phyloP scores from a whole-genome alignment of 306 rosid genomes.

The Vigna radiata region DNA sequence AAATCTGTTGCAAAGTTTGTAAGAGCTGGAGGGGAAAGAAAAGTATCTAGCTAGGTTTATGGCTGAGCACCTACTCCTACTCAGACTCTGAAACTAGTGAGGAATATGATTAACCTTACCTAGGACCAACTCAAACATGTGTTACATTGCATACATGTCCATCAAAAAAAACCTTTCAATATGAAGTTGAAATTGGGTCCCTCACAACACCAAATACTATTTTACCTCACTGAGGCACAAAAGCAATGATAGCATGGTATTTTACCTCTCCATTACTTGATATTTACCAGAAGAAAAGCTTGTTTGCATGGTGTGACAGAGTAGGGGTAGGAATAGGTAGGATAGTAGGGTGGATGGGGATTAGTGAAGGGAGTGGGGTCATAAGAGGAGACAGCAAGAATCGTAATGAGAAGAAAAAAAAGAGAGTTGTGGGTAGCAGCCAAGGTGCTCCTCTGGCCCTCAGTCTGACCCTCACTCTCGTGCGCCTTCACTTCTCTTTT shows the following conservation, averaged over 20 bases:
- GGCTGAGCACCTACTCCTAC: neutral
- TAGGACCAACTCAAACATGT: constrained; percentile 15
- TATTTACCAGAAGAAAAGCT: too few relatives aligned
- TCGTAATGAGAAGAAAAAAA: constrained; percentile 49
- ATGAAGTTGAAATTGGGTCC: neutral
- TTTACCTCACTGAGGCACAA: neutral
- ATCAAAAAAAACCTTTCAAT: neutral
- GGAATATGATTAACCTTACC: constrained; percentile 34
- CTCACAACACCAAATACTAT: neutral
- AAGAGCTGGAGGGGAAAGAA: neutral
- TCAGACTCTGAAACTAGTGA: neutral
- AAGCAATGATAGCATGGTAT: too few relatives aligned
- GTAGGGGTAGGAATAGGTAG: too few relatives aligned
- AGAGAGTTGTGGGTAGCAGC: constrained; percentile 49
- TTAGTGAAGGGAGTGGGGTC: constrained; percentile 25
- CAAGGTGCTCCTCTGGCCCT: constrained; percentile 37
- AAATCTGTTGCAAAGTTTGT: neutral
- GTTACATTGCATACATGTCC: neutral
- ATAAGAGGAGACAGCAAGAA: constrained; percentile 60
- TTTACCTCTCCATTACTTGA: too few relatives aligned
- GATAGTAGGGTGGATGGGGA: too few relatives aligned
- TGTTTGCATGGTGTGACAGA: too few relatives aligned
- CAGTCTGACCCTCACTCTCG: constrained; percentile 45
- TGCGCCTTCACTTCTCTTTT: constrained; percentile 31
- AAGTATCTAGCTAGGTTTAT: constrained; percentile 13